Evolutionary conservation across 306 rosid species (phyloP).

Genomic region (Styphnolobium japonicum): DNA sequence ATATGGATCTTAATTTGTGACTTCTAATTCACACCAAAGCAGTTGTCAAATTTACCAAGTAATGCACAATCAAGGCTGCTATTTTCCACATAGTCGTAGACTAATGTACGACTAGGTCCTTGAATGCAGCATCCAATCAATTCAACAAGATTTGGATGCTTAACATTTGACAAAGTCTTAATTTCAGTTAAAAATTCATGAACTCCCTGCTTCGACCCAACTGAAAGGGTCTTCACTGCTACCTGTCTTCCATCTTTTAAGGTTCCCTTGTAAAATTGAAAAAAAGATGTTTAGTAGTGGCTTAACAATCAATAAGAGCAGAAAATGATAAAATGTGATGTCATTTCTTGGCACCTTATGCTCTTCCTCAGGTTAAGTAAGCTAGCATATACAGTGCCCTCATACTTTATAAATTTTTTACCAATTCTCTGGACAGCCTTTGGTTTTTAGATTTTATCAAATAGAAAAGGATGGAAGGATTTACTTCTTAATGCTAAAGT

Average conservation of each 20-base stretch:
- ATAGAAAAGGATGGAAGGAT: neutral
- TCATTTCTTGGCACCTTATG: neutral
- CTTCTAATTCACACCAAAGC: constrained; percentile 3
- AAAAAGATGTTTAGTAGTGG: constrained; percentile 1
- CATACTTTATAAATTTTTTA: neutral
- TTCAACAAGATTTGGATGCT: constrained; percentile 87
- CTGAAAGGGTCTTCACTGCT: constrained; percentile 92
- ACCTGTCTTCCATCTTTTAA: constrained; percentile 56
- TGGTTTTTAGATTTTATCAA: neutral
- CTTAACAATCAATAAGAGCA: neutral
- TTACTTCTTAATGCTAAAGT: neutral
- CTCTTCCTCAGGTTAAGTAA: constrained; percentile 5
- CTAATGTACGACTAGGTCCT: constrained; percentile 68
- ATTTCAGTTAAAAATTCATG: constrained; percentile 82
- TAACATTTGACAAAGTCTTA: constrained; percentile 68
- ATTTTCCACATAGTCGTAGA: constrained; percentile 82
- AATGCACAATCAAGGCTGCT: constrained; percentile 71
- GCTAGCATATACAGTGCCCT: neutral
- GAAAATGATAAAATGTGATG: constrained; percentile 6
- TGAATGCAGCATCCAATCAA: constrained; percentile 81
- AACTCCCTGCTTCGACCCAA: constrained; percentile 86
- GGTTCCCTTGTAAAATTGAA: constrained; percentile 62
- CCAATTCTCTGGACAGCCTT: neutral
- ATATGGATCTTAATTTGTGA: neutral
- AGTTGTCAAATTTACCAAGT: constrained; percentile 51